phyloP scores from a whole-genome alignment of 2,329 filamentous ascomycete genomes.

The Drechslerella stenobrocha region DNA sequence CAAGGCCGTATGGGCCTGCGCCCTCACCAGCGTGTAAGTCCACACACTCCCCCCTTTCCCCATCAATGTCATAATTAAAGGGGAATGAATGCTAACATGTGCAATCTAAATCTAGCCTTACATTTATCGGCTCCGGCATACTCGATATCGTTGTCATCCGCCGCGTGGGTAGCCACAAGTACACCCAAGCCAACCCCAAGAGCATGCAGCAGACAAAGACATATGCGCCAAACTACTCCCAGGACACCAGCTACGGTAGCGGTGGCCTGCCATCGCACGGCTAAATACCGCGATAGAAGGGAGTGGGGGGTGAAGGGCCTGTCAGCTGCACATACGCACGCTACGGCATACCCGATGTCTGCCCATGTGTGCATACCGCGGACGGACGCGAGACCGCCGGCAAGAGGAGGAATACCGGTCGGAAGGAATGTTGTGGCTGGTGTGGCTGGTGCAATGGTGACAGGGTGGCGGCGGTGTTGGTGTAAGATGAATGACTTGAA shows the following conservation, averaged over 20 bases:
- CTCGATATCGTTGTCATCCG: conserved; percentile 40
- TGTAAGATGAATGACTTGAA: conserved; percentile 5
- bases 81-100: neutral
- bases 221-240: conserved; percentile 38
- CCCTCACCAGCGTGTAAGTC: conserved; percentile 30
- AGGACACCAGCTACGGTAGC: conserved; percentile 47
- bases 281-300: too few relatives aligned
- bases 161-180: conserved; percentile 44
- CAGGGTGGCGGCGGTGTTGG: neutral
- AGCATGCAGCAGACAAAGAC: conserved; percentile 49
- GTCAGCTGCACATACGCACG: neutral
- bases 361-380: too few relatives aligned
- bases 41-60: neutral
- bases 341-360: neutral
- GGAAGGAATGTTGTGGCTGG: neutral
- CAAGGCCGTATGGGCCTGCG: conserved; percentile 40
- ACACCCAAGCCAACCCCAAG: conserved; percentile 44
- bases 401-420: neutral
- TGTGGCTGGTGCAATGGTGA: neutral
- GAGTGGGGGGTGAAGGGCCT: neutral
- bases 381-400: too few relatives aligned
- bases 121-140: conserved; percentile 19
- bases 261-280: conserved; percentile 45
- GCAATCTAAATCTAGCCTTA: conserved; percentile 8
- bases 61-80: too few relatives aligned